Evolutionary conservation across 73 alveolate species (phyloP).

Genomic region (Diophrys sp.): DNA sequence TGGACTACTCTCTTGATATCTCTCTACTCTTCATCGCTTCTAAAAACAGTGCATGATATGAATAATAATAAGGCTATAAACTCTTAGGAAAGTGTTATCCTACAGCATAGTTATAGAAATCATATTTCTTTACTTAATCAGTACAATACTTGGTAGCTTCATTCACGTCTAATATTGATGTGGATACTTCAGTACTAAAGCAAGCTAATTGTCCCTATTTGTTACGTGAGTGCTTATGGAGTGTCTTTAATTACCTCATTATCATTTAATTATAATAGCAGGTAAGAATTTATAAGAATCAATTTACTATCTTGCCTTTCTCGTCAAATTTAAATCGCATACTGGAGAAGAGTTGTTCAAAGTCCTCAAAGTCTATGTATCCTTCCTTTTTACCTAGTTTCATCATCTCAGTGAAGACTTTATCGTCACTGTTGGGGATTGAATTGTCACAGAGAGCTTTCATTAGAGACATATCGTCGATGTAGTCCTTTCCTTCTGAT

Average conservation of each 20-base stretch:
- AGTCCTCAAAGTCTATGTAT: no score
- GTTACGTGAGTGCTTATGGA: background rate
- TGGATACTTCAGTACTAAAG: background rate
- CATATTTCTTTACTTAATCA: slow-evolving; percentile 45
- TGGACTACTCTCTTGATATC: slow-evolving; percentile 37
- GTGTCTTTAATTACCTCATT: background rate
- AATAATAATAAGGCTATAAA: slow-evolving; percentile 34
- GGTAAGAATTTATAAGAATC: background rate
- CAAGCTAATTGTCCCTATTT: background rate
- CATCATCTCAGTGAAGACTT: no score
- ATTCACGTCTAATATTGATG: background rate
- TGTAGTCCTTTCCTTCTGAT: no score
- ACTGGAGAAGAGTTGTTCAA: no score
- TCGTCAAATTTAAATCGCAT: no score
- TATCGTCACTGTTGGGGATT: no score
- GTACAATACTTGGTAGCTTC: slow-evolving; percentile 36
- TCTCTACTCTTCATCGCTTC: slow-evolving; percentile 57
- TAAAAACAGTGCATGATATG: slow-evolving; percentile 44
- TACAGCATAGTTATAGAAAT: slow-evolving; percentile 42
- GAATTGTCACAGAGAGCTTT: no score
- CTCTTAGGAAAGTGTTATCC: slow-evolving; percentile 42
- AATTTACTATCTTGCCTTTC: no score
- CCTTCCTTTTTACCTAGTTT: no score
- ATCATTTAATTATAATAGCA: background rate
- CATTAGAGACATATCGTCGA: no score